A percentile compares a stretch with the other conserved stretches of the same genome.
These are phyloP conservation scores for Selaginella moellendorffii DNA, from an alignment of 75 land plant species.

Conservation along the genomic window DNA sequence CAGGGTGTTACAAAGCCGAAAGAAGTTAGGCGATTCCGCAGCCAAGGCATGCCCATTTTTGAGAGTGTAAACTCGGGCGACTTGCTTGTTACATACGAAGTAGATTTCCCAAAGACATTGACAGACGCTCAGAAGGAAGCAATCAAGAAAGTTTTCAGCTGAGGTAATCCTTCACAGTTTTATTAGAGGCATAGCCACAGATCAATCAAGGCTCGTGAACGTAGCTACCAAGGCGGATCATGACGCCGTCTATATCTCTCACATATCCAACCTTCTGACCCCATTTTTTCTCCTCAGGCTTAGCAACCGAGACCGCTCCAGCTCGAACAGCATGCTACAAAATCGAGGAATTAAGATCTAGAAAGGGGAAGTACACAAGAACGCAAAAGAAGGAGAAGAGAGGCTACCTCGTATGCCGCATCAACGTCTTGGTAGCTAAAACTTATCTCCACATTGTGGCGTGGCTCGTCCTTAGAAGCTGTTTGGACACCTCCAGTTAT, in stretches of 20 bases:
- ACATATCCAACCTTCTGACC: slow-evolving; percentile 80
- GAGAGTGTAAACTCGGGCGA: slow-evolving; percentile 62
- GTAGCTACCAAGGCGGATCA: slow-evolving; percentile 25
- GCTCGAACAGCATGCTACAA: slow-evolving; percentile 52
- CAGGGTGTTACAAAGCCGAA: slow-evolving; percentile 77
- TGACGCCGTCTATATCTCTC: slow-evolving; percentile 47
- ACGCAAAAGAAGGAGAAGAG: too few relatives aligned
- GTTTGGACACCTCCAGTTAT: slow-evolving; percentile 36
- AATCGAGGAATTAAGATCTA: neutral
- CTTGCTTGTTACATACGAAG: slow-evolving; percentile 60
- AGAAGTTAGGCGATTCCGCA: slow-evolving; percentile 60
- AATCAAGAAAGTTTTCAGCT: neutral
- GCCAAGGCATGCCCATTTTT: slow-evolving; percentile 83
- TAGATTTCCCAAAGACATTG: slow-evolving; percentile 46
- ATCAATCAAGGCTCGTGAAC: slow-evolving; percentile 14
- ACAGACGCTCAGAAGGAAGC: slow-evolving; percentile 28
- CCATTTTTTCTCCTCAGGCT: slow-evolving; percentile 63
- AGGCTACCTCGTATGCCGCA: slow-evolving; percentile 62
- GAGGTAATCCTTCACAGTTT: too few relatives aligned
- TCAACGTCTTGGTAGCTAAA: slow-evolving; percentile 56
- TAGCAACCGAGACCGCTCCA: slow-evolving; percentile 47
- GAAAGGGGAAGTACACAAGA: neutral
- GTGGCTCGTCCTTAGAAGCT: slow-evolving; percentile 8
- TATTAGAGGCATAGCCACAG: too few relatives aligned
- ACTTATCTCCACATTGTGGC: slow-evolving; percentile 43